These are phyloP conservation scores for Neltuma alba DNA, from an alignment of 306 rosid genomes.

Conservation along the genomic window DNA sequence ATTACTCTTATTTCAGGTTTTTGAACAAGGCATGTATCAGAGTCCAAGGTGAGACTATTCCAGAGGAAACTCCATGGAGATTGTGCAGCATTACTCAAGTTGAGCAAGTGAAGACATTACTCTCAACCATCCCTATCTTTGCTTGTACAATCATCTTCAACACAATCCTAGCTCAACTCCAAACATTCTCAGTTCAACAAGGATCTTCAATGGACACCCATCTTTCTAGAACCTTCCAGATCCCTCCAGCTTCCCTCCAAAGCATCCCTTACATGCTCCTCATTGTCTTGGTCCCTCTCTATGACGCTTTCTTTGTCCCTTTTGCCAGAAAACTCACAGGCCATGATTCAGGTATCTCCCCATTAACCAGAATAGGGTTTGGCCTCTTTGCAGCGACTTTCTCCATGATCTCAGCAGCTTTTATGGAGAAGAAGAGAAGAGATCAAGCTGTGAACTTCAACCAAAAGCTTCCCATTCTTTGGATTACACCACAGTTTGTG, in stretches of 20 bases:
- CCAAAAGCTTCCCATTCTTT: slow-evolving; percentile 65
- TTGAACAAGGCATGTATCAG: too few species aligned
- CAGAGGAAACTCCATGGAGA: slow-evolving; percentile 77
- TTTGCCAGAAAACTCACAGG: slow-evolving; percentile 71
- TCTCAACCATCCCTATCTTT: too few species aligned
- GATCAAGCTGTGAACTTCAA: slow-evolving; percentile 52
- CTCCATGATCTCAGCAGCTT: slow-evolving; percentile 89
- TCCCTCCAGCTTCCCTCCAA: slow-evolving; percentile 95
- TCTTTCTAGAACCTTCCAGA: too few species aligned
- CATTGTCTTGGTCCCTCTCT: too few species aligned
- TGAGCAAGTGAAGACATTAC: too few species aligned
- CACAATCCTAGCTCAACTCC: too few species aligned
- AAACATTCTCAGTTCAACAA: too few species aligned
- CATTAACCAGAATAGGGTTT: slow-evolving; percentile 66
- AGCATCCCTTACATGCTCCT: slow-evolving; percentile 87
- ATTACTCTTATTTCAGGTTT: slow-evolving; percentile 45
- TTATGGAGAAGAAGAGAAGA: slow-evolving; percentile 77
- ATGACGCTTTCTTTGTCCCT: too few species aligned
- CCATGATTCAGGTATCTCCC: slow-evolving; percentile 80
- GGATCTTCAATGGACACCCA: too few species aligned
- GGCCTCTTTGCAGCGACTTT: slow-evolving; percentile 83
- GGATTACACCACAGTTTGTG: slow-evolving; percentile 92
- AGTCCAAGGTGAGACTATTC: too few species aligned
- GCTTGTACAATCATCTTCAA: too few species aligned
- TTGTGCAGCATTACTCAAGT: slow-evolving; percentile 72